These are phyloP conservation scores for Alternaria conjuncta DNA, from an alignment of 2,329 filamentous ascomycete genomes.

Conservation along the genomic window DNA sequence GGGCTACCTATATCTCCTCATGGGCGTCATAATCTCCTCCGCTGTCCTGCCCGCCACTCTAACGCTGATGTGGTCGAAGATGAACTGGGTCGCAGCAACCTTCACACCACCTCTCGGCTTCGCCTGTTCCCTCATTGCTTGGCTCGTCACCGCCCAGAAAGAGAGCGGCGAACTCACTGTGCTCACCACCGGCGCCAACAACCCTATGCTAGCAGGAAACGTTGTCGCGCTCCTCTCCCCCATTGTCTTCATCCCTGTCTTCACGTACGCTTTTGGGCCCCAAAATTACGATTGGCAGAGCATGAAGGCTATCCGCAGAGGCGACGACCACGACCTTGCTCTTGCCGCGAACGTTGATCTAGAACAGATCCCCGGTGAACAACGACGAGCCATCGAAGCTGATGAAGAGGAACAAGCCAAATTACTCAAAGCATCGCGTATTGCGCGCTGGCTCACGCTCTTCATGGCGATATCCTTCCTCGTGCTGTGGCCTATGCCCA, in stretches of 20 bases:
- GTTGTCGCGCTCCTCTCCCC: constrained; percentile 82
- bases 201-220: constrained; percentile 85
- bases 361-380: constrained; percentile 66
- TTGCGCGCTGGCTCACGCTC: constrained; percentile 65
- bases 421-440: constrained; percentile 53
- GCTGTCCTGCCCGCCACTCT: constrained; percentile 84
- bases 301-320: constrained; percentile 79
- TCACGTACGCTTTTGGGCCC: constrained; percentile 72
- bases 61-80: constrained; percentile 79
- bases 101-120: constrained; percentile 74
- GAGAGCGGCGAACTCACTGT: constrained; percentile 74
- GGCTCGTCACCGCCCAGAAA: constrained; percentile 77
- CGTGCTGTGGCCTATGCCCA: constrained; percentile 88
- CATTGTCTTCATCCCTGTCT: constrained; percentile 72
- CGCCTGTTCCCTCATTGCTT: constrained; percentile 71
- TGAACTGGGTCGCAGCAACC: constrained; percentile 77
- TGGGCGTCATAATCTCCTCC: constrained; percentile 88
- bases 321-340: constrained; percentile 77
- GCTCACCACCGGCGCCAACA: constrained; percentile 77
- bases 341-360: constrained; percentile 68
- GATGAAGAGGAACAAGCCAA: constrained; percentile 52
- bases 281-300: constrained; percentile 86
- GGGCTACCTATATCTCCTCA: constrained; percentile 88
- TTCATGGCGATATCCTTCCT: constrained; percentile 73
- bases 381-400: constrained; percentile 43